A percentile compares a stretch with the other conserved stretches of the same genome.
These are phyloP conservation scores for Termitomyces sp. DNA, from an alignment of 768 basidiomycete species.

Conservation along the genomic window DNA sequence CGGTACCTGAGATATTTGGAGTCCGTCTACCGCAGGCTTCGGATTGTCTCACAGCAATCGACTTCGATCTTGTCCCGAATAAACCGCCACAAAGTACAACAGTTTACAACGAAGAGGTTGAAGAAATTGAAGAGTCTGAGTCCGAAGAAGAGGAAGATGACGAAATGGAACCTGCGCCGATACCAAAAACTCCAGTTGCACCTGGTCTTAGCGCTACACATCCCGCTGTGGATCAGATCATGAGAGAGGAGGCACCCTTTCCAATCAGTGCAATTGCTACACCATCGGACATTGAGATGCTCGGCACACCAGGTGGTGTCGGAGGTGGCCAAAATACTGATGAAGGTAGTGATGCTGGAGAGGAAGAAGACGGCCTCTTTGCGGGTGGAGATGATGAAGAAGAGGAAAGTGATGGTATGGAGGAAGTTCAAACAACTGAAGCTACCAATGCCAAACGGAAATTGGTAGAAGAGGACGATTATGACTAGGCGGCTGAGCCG, in stretches of 20 bases:
- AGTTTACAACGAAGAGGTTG: slow-evolving; percentile 75
- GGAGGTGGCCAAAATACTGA: slow-evolving; percentile 34
- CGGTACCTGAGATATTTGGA: slow-evolving; percentile 87
- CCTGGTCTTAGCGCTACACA: slow-evolving; percentile 20
- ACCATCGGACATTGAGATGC: slow-evolving; percentile 69
- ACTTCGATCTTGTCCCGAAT: slow-evolving; percentile 85
- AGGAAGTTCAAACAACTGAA: slow-evolving; percentile 57
- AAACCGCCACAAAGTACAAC: slow-evolving; percentile 75
- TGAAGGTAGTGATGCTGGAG: slow-evolving; percentile 65
- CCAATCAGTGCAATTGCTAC: slow-evolving; percentile 59
- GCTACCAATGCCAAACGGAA: slow-evolving; percentile 67
- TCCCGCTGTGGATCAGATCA: slow-evolving; percentile 29
- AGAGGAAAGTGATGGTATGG: slow-evolving; percentile 81
- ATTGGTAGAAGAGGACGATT: slow-evolving; percentile 83
- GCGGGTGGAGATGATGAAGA: slow-evolving; percentile 71
- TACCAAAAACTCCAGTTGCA: slow-evolving; percentile 31
- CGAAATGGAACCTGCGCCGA: slow-evolving; percentile 66
- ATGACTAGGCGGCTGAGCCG: slow-evolving; percentile 43
- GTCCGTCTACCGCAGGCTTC: slow-evolving; percentile 68
- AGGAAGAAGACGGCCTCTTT: slow-evolving; percentile 76
- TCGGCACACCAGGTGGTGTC: slow-evolving; percentile 36
- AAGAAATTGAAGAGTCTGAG: slow-evolving; percentile 76
- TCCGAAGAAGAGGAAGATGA: slow-evolving; percentile 61
- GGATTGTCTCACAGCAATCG: slow-evolving; percentile 73
- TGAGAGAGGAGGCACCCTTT: slow-evolving; percentile 46